These are phyloP conservation scores for Scheffersomyces stambukii DNA, from an alignment of 1,139 yeast species.

Conservation along the genomic window DNA sequence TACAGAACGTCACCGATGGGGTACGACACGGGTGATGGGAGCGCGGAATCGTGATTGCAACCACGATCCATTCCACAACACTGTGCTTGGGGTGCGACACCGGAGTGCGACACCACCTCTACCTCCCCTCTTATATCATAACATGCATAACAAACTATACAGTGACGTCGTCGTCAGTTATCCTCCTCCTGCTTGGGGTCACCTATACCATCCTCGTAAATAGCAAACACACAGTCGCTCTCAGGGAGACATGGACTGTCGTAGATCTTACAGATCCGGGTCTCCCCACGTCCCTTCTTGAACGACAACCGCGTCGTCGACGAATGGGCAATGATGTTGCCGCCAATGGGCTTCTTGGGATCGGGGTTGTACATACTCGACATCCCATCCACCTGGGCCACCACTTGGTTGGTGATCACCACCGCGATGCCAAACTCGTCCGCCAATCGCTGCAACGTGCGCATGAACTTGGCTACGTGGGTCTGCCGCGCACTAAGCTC, in stretches of 20 bases:
- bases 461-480: conserved; percentile 90
- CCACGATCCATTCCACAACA: too few relatives aligned
- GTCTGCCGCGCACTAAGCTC: conserved; percentile 93
- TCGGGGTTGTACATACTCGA: conserved; percentile 84
- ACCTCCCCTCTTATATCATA: too few relatives aligned
- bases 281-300: conserved; percentile 87
- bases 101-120: neutral
- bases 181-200: conserved; percentile 85
- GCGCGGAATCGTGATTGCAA: too few relatives aligned
- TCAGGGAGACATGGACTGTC: conserved; percentile 97
- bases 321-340: conserved; percentile 95
- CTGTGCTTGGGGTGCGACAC: neutral
- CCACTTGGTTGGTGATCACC: conserved; percentile 97
- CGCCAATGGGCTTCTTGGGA: conserved; percentile 99
- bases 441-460: conserved; percentile 86
- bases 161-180: conserved; percentile 5
- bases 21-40: too few relatives aligned
- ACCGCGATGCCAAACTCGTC: conserved; percentile 99
- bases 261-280: conserved; percentile 87
- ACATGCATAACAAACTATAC: too few relatives aligned
- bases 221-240: conserved; percentile 91
- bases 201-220: conserved; percentile 94
- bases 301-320: conserved; percentile 89
- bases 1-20: too few relatives aligned
- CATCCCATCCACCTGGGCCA: conserved; percentile 95